A percentile compares a stretch with the other conserved stretches of the same genome.
Evolutionary conservation across 352 stramenopile species (phyloP).

Genomic region (Ophiocytium majus): DNA sequence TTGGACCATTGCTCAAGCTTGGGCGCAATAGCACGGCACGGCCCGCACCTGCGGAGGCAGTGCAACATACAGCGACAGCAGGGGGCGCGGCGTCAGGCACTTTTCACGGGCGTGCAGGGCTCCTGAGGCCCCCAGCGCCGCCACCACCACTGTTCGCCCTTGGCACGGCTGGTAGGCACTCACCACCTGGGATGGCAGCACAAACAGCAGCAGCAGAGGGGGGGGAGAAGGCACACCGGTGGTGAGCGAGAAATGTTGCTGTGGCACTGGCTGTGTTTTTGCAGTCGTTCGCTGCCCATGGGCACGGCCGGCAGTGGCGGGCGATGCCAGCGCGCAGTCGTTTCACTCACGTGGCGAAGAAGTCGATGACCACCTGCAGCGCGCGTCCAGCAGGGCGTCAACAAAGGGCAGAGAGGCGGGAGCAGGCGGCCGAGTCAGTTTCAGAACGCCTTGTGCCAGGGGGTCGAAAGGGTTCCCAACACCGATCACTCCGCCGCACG

Average conservation of each 20-base stretch:
- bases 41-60: slow-evolving; percentile 31
- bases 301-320: too few relatives aligned
- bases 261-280: too few relatives aligned
- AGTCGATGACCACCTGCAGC: slow-evolving; percentile 52
- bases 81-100: background rate
- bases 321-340: too few relatives aligned
- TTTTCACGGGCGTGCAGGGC: background rate
- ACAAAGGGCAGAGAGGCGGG: too few relatives aligned
- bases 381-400: too few relatives aligned
- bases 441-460: too few relatives aligned
- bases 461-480: too few relatives aligned
- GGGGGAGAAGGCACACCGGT: background rate
- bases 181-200: background rate
- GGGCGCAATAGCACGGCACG: slow-evolving; percentile 38
- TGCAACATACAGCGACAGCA: background rate
- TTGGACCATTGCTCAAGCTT: slow-evolving; percentile 27
- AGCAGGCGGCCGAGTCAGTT: too few relatives aligned
- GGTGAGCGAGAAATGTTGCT: too few relatives aligned
- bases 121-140: background rate
- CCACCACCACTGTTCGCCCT: background rate
- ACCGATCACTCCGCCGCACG: too few relatives aligned
- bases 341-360: slow-evolving; percentile 35
- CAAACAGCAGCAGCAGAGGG: background rate
- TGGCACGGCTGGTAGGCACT: background rate
- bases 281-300: too few relatives aligned